Evolutionary conservation across 257 asterid genomes (phyloP).

Genomic region (Penstemon eatonii): DNA sequence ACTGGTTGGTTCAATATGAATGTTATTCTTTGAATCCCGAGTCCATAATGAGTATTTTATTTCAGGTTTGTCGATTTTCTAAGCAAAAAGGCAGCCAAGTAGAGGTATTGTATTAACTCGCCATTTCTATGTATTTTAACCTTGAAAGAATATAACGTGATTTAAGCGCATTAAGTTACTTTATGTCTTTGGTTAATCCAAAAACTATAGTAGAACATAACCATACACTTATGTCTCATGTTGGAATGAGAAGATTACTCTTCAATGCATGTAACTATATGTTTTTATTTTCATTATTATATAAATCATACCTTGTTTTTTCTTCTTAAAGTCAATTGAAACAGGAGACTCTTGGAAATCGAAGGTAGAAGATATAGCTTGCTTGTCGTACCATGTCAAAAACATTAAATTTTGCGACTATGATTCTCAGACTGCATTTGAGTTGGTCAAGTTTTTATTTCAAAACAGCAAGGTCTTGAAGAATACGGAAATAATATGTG

Average conservation of each 20-base stretch:
- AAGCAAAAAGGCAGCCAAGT: not conserved
- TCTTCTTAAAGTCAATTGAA: not conserved
- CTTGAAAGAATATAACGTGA: not conserved
- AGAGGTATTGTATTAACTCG: slow-evolving; percentile 22
- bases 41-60: not conserved
- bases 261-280: not conserved
- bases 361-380: slow-evolving; percentile 21
- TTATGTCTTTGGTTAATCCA: no score
- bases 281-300: no score
- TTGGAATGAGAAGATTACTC: slow-evolving; percentile 5
- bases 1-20: not conserved
- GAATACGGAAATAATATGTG: slow-evolving; percentile 22
- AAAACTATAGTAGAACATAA: no score
- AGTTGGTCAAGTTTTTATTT: slow-evolving; percentile 28
- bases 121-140: not conserved
- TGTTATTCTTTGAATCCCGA: not conserved
- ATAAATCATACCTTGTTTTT: no score
- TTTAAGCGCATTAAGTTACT: not conserved
- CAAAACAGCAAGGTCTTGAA: slow-evolving; percentile 29
- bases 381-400: slow-evolving; percentile 31
- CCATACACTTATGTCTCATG: not conserved
- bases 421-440: slow-evolving; percentile 22
- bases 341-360: slow-evolving; percentile 24
- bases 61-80: slow-evolving; percentile 2
- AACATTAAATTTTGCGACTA: slow-evolving; percentile 17